These are phyloP conservation scores for Saccharomycopsis amapae DNA, from an alignment of 805 yeast species.

Conservation along the genomic window DNA sequence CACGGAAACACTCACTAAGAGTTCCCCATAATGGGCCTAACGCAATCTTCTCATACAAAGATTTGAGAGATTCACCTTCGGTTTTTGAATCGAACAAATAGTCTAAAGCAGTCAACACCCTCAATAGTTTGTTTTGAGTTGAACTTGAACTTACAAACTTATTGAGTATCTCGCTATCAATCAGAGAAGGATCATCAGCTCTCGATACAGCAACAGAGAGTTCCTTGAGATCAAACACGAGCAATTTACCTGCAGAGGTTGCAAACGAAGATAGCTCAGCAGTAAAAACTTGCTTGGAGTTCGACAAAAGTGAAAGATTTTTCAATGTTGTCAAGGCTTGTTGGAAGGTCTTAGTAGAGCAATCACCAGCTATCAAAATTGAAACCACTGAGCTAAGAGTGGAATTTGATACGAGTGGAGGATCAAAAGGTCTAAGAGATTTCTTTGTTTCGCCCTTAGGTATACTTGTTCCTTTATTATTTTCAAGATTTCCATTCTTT, in stretches of 20 bases:
- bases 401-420: slow-evolving; percentile 58
- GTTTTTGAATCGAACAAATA: slow-evolving; percentile 51
- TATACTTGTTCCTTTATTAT: no score
- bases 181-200: slow-evolving; percentile 35
- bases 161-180: slow-evolving; percentile 47
- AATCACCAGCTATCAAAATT: slow-evolving; percentile 71
- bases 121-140: slow-evolving; percentile 80
- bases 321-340: slow-evolving; percentile 78
- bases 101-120: slow-evolving; percentile 83
- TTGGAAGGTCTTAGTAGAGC: slow-evolving; percentile 78
- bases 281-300: slow-evolving; percentile 60
- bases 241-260: slow-evolving; percentile 43
- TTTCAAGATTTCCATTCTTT: background rate
- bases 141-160: slow-evolving; percentile 75
- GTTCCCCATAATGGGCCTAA: slow-evolving; percentile 83
- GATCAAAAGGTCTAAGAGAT: slow-evolving; percentile 26
- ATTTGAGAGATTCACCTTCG: slow-evolving; percentile 38
- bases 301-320: slow-evolving; percentile 54
- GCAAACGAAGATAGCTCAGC: slow-evolving; percentile 61
- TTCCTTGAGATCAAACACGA: slow-evolving; percentile 47
- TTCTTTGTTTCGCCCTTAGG: slow-evolving; percentile 1
- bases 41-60: slow-evolving; percentile 58
- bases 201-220: slow-evolving; percentile 40
- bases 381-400: slow-evolving; percentile 58
- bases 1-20: slow-evolving; percentile 61